phyloP scores from a whole-genome alignment of 2,329 filamentous ascomycete genomes.

The Orbilia blumenaviensis region DNA sequence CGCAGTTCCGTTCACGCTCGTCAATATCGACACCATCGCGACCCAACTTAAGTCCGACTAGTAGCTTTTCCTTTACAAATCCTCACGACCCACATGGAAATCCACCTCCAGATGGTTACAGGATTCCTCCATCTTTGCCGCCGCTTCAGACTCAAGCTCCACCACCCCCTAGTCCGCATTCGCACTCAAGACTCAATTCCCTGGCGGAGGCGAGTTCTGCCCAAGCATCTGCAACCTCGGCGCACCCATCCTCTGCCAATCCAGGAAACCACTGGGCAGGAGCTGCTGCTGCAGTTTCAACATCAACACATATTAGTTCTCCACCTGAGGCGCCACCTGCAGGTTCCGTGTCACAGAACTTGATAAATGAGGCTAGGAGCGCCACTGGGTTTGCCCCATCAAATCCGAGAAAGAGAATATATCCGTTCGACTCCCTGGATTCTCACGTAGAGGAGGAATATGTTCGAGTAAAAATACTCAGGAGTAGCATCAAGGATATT shows the following conservation, averaged over 20 bases:
- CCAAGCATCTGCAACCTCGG: slow-evolving; percentile 48
- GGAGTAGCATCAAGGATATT: slow-evolving; percentile 40
- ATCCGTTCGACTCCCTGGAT: slow-evolving; percentile 45
- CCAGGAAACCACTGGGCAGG: slow-evolving; percentile 48
- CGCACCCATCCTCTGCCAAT: slow-evolving; percentile 50
- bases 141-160: slow-evolving; percentile 42
- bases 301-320: slow-evolving; percentile 50
- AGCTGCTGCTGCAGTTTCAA: slow-evolving; percentile 44
- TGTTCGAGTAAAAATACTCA: slow-evolving; percentile 40
- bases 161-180: slow-evolving; percentile 49
- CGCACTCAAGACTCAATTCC: slow-evolving; percentile 53
- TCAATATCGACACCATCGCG: slow-evolving; percentile 45
- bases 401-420: slow-evolving; percentile 46
- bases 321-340: slow-evolving; percentile 50
- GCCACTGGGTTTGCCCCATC: slow-evolving; percentile 43
- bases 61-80: slow-evolving; percentile 50
- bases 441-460: slow-evolving; percentile 42
- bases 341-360: slow-evolving; percentile 30
- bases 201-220: slow-evolving; percentile 53
- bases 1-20: slow-evolving; percentile 46
- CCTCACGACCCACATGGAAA: slow-evolving; percentile 46
- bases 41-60: slow-evolving; percentile 50
- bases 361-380: slow-evolving; percentile 39
- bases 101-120: slow-evolving; percentile 37
- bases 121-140: slow-evolving; percentile 45